Evolutionary conservation across 495 filamentous ascomycete species (phyloP), one percentile per base, ranked within the genome.

Genomic region (Annulohypoxylon moriforme): DNA sequence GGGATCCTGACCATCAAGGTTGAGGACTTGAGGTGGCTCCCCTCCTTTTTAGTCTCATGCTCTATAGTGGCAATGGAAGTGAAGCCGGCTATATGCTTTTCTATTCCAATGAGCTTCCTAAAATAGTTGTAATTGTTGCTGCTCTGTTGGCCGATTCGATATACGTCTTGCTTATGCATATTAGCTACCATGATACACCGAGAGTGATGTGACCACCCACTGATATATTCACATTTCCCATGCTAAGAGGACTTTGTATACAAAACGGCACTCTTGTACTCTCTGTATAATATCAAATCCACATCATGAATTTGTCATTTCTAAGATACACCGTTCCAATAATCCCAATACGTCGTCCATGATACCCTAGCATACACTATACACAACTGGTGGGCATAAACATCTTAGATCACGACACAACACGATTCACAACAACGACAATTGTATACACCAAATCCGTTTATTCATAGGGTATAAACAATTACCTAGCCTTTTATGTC

Each of bases 1-100:
- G 14, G 59, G 10, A 57, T 42, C 20, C 60, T 69, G 67, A 58
- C 67, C 59, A 69, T 63, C 67, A 69, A 69, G 67, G 59, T 69
- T 50, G 50, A 58, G 34, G n/a, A 46, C 58, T 7, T 38, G 16
- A 53, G 36, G 18, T 9, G 31, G 14, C 52, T n/a, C 40, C 33
- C 33, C n/a, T 38, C 36, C 7, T 40, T 20, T n/a, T 1, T 4
- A 5, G 16, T 18, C 44, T 20, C 3, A 1, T 11, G n/a, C 27
- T 33, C 16, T 13, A 13, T 22, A 16, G 36, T 33, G 10, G 16
- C 60, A 27, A 24, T 14, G 14, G 10, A 36, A 64, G 13, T 11
- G 34, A 24, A 42, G 16, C 16, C 27, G 33, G 18, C 29, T 63
- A 64, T 49, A 36, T 29, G 36, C 1, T 47, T 14, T n/a, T 0